Conservation (phyloP, 2,329 filamentous ascomycete species). For the Daldinia sp. region DNA sequence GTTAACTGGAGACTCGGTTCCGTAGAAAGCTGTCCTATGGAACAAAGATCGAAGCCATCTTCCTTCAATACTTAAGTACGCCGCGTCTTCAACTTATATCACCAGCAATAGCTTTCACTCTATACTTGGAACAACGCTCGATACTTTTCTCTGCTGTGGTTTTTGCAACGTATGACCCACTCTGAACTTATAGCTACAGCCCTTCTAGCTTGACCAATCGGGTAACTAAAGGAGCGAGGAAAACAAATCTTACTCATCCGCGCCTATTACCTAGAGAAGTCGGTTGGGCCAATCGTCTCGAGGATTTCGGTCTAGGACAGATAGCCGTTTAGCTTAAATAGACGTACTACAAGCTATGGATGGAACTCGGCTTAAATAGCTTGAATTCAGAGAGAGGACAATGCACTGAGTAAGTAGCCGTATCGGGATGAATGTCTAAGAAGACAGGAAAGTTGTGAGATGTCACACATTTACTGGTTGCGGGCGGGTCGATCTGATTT, state of each 20-base stretch:
- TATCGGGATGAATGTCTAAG: constrained; percentile 34
- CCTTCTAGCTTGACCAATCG: constrained; percentile 43
- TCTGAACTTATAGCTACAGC: constrained; percentile 30
- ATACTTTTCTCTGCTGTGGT: constrained; percentile 30
- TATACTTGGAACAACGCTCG: not conserved
- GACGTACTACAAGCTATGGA: constrained; percentile 29
- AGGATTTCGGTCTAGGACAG: constrained; percentile 5
- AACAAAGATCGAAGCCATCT: constrained; percentile 28
- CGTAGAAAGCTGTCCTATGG: constrained; percentile 15
- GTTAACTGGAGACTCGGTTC: constrained; percentile 22
- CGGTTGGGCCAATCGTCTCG: constrained; percentile 28
- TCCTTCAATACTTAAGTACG: constrained; percentile 9
- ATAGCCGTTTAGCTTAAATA: constrained; percentile 28
- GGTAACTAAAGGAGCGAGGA: constrained; percentile 39
- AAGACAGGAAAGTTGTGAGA: constrained; percentile 40
- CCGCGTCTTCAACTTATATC: constrained; percentile 37
- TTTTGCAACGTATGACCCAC: constrained; percentile 40
- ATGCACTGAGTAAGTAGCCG: constrained; percentile 43
- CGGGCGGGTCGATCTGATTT: constrained; percentile 35
- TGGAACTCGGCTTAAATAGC: constrained; percentile 17
- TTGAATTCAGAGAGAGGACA: constrained; percentile 23
- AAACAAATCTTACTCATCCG: constrained; percentile 32
- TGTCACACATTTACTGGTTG: constrained; percentile 39
- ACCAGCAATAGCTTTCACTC: constrained; percentile 15
- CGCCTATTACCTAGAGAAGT: constrained; percentile 19